Evolutionary conservation across 1,139 yeast genomes (phyloP).

Genomic region (Suhomyces bokatorum): DNA sequence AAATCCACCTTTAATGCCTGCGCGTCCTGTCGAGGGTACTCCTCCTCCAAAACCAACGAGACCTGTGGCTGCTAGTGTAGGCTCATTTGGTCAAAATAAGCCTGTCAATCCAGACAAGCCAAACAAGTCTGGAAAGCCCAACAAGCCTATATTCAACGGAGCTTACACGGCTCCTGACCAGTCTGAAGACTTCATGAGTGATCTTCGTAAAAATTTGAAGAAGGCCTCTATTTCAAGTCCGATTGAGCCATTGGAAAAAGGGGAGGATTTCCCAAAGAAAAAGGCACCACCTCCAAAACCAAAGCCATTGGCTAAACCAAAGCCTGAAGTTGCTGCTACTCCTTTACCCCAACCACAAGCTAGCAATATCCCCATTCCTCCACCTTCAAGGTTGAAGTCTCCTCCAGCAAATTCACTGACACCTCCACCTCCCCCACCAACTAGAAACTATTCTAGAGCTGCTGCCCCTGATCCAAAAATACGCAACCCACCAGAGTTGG

Average conservation of each 20-base stretch:
- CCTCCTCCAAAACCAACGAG: conserved; percentile 4
- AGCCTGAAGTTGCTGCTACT: conserved; percentile 10
- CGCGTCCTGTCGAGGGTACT: not conserved
- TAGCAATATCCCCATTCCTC: conserved; percentile 7
- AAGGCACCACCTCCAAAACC: conserved; percentile 11
- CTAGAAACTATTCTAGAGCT: conserved; percentile 32
- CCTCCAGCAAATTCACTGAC: conserved; percentile 13
- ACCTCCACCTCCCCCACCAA: conserved; percentile 40
- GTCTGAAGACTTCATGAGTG: conserved; percentile 10
- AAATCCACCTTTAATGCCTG: conserved; percentile 7
- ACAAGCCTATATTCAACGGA: not conserved
- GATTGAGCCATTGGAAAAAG: not conserved
- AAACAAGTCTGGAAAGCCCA: conserved; percentile 3
- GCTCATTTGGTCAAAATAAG: not conserved
- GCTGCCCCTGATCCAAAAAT: conserved; percentile 19
- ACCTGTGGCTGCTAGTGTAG: not conserved
- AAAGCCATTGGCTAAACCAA: conserved; percentile 16
- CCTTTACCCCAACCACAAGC: not conserved
- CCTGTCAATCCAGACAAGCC: conserved; percentile 8
- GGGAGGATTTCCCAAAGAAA: not conserved
- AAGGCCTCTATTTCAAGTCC: conserved; percentile 2
- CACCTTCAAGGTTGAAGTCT: conserved; percentile 9
- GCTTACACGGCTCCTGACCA: no score
- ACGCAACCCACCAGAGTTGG: conserved; percentile 33
- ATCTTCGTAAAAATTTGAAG: conserved; percentile 14